Base-by-base conservation (phyloP, 768 basidiomycete genomes). In the Phanerodontia chrysosporium region DNA sequence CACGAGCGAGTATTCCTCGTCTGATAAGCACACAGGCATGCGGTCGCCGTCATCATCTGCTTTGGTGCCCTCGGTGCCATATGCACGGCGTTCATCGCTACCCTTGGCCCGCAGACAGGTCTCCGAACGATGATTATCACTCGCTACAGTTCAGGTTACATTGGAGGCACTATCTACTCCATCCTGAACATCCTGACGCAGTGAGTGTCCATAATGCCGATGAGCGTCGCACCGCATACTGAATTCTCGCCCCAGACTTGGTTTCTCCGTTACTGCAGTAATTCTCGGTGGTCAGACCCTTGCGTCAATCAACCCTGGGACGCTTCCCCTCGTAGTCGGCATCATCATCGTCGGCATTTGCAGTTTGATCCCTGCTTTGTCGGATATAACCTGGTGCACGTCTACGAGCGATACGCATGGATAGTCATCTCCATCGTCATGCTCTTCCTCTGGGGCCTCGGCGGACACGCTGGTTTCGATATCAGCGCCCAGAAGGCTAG, bases 351-450 rank as follows among this genome's bases (percentile, higher is more conserved):
- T 80, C 27, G 72, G 72, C 12, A 51, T 80, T 7, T 74, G 72
- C 59, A 74, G 70, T 49, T 63, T 80, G 30, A 65, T 80, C 21
- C 78, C 18, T 80, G 79, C 60, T 77, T 80, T 55, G 64, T 80
- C 8, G 79, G 79, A 2, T 80, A 80, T 59, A 61, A 80, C 57
- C 64, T 77, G 62, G 72, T 82, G 18, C 79, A 80, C 58, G 59
- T 71, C 57, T 83, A 78, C 64, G 83, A 83, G 59, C 76, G 82
- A 14, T 85, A 82, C 59, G 80, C 81, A 1, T 85, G 83, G 83
- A 76, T 81, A 5, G 64, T 76, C 27, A 70, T 71, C 14, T 67
- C 75, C 45, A 68, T 80, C 64, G 73, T 83, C 65, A 77, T 81
- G 75, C 73, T 77, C 53, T 78, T 79, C 65, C 75, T 83, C 36